phyloP scores from a whole-genome alignment of 2,329 filamentous ascomycete species.

The Colletotrichum spinosum region DNA sequence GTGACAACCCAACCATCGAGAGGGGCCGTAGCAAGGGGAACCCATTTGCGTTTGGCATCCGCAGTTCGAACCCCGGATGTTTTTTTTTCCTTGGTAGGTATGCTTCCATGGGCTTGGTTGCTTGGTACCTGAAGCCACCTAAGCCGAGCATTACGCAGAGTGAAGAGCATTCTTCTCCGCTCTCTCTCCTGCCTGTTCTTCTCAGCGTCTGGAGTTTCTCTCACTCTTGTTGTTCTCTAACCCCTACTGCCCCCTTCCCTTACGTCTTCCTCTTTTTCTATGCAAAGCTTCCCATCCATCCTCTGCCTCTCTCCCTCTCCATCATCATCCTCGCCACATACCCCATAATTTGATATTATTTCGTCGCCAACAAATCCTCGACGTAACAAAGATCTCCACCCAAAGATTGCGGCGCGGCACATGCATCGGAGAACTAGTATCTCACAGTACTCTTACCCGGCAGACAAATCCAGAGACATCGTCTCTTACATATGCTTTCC shows the following conservation, averaged over 20 bases:
- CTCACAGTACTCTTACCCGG: constrained; percentile 12
- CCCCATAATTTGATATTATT: constrained; percentile 9
- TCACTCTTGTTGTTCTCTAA: constrained; percentile 17
- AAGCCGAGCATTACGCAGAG: too few species aligned
- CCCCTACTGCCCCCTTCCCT: constrained; percentile 3
- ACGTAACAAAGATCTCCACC: neutral
- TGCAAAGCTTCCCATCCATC: constrained; percentile 4
- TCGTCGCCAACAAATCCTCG: constrained; percentile 12
- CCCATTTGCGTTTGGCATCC: constrained; percentile 2
- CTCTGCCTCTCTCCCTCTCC: constrained; percentile 12
- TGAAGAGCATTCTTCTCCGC: too few species aligned
- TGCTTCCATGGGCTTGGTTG: too few species aligned
- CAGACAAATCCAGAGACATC: constrained; percentile 22
- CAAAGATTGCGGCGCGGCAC: neutral
- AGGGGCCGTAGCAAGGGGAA: constrained; percentile 18
- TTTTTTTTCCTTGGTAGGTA: too few species aligned
- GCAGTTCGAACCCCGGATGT: neutral
- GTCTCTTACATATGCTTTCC: constrained; percentile 33
- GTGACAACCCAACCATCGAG: constrained; percentile 3
- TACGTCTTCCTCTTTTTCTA: constrained; percentile 17
- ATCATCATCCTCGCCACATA: constrained; percentile 27
- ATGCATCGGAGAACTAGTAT: too few species aligned
- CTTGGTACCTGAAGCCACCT: too few species aligned
- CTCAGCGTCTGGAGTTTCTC: neutral
- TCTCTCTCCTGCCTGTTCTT: too few species aligned